Percentiles rank a stretch among this genome's conserved stretches.
phyloP scores from a whole-genome alignment of 129 eudicot species.

The Tagetes erecta region DNA sequence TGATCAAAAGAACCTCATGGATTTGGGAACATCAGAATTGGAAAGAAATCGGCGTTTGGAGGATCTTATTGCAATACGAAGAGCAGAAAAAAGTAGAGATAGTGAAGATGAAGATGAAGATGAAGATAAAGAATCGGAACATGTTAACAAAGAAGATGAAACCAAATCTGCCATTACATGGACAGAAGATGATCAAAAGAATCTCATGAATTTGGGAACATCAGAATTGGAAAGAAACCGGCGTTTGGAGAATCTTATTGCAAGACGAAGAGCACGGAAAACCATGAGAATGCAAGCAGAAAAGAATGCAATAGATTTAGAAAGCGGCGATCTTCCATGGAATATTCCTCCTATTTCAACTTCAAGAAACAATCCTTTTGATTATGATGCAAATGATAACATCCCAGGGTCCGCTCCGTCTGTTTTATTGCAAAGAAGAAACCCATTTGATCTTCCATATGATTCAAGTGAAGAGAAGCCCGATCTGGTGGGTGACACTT shows the following conservation, averaged over 20 bases:
- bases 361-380: conserved; percentile 75
- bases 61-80: too few relatives aligned
- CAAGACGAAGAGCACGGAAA: conserved; percentile 76
- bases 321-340: conserved; percentile 66
- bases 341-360: conserved; percentile 76
- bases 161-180: conserved; percentile 65
- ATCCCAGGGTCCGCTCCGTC: conserved; percentile 98
- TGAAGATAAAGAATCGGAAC: conserved; percentile 51
- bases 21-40: too few relatives aligned
- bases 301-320: conserved; percentile 75
- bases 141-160: conserved; percentile 48
- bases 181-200: conserved; percentile 96
- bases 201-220: conserved; percentile 86
- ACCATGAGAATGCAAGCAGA: conserved; percentile 64
- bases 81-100: too few relatives aligned
- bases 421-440: conserved; percentile 53
- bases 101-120: neutral
- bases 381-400: conserved; percentile 59
- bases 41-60: too few relatives aligned
- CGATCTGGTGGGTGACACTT: conserved; percentile 59
- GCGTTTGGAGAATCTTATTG: conserved; percentile 82
- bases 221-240: conserved; percentile 85
- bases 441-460: conserved; percentile 90
- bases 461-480: conserved; percentile 92
- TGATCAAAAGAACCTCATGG: too few relatives aligned